These are phyloP conservation scores for Syzygium aqueum DNA, from an alignment of 345 rosid species.

Conservation along the genomic window DNA sequence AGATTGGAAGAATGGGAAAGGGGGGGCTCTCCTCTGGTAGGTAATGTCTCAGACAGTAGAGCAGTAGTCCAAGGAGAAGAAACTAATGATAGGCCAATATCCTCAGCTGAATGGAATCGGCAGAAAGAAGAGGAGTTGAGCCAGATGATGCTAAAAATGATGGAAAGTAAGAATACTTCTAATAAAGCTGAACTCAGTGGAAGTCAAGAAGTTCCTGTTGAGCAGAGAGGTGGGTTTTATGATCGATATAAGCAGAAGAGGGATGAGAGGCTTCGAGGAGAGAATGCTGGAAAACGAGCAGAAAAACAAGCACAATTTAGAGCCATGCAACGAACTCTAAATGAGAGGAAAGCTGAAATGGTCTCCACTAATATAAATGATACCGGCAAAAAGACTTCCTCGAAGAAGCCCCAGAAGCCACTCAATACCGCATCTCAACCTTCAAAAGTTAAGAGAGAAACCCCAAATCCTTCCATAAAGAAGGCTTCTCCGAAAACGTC, in stretches of 20 bases:
- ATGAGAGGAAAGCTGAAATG: constrained; percentile 43
- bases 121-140: constrained; percentile 52
- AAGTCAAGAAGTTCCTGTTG: constrained; percentile 17
- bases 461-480: constrained; percentile 21
- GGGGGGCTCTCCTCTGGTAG: constrained; percentile 5
- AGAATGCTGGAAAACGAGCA: constrained; percentile 35
- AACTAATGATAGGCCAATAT: constrained; percentile 12
- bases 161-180: constrained; percentile 19
- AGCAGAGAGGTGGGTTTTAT: constrained; percentile 48
- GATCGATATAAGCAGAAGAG: constrained; percentile 50
- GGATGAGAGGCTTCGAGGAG: constrained; percentile 51
- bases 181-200: constrained; percentile 10
- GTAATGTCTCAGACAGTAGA: constrained; percentile 11
- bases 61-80: constrained; percentile 14
- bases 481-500: constrained; percentile 30
- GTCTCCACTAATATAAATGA: constrained; percentile 22
- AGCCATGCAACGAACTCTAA: constrained; percentile 40
- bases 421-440: constrained; percentile 19
- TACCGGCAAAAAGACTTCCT: constrained; percentile 19
- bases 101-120: constrained; percentile 38
- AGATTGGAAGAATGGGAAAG: constrained; percentile 15
- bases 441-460: constrained; percentile 27
- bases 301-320: constrained; percentile 41
- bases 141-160: constrained; percentile 40
- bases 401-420: constrained; percentile 20